A percentile compares a stretch with the other conserved stretches of the same genome.
Evolutionary conservation across 805 yeast species (phyloP).

Genomic region (Lachancea dasiensis): DNA sequence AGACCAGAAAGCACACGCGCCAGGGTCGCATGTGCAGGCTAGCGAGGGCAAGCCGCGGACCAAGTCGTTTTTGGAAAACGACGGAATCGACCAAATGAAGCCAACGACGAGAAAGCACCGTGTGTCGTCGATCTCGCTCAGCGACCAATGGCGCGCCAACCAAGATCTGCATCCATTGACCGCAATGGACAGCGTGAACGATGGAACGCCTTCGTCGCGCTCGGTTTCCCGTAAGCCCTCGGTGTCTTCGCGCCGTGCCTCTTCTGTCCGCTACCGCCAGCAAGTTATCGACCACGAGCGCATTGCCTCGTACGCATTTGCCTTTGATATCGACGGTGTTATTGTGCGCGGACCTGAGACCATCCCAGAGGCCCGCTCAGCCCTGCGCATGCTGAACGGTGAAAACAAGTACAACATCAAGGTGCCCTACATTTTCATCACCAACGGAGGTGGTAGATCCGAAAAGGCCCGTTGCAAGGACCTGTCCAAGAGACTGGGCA

Average conservation of each 20-base stretch:
- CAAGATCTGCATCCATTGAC: slow-evolving; percentile 27
- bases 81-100: slow-evolving; percentile 61
- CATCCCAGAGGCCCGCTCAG: slow-evolving; percentile 72
- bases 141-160: slow-evolving; percentile 55
- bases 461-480: slow-evolving; percentile 71
- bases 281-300: slow-evolving; percentile 59
- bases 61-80: slow-evolving; percentile 58
- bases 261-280: slow-evolving; percentile 27
- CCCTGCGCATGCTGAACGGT: slow-evolving; percentile 68
- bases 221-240: slow-evolving; percentile 9
- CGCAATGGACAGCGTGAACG: slow-evolving; percentile 14
- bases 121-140: slow-evolving; percentile 59
- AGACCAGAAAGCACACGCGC: slow-evolving; percentile 8
- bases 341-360: slow-evolving; percentile 79
- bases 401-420: slow-evolving; percentile 68
- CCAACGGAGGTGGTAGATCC: slow-evolving; percentile 90
- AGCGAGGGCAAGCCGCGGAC: slow-evolving; percentile 21
- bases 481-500: slow-evolving; percentile 52
- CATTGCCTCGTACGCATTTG: slow-evolving; percentile 80
- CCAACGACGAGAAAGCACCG: slow-evolving; percentile 58
- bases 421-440: slow-evolving; percentile 79
- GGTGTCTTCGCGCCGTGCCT: slow-evolving; percentile 9
- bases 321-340: slow-evolving; percentile 91
- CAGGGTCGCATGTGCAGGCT: slow-evolving; percentile 7
- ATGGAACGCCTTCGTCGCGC: slow-evolving; percentile 13